Evolutionary conservation across 108 stramenopile species (phyloP).

Genomic region (Cyclostephanos tholiformis): DNA sequence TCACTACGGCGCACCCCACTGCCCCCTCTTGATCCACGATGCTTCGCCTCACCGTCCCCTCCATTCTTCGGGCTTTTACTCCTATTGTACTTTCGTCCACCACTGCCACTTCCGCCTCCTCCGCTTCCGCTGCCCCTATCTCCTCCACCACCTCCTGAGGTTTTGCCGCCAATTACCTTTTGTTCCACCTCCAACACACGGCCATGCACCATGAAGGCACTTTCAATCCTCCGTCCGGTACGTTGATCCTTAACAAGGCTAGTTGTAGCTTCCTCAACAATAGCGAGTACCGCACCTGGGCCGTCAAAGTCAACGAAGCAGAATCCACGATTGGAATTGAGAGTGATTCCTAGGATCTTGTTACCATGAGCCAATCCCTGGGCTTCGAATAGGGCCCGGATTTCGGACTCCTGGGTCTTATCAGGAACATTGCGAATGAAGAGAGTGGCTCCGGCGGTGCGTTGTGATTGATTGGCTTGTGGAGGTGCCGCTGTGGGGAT

Average conservation of each 20-base stretch:
- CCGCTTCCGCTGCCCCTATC: slow-evolving; percentile 5
- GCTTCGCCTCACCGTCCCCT: slow-evolving; percentile 21
- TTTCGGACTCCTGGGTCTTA: slow-evolving; percentile 69
- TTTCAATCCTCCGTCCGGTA: slow-evolving; percentile 42
- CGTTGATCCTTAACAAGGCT: slow-evolving; percentile 42
- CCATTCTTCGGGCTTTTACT: slow-evolving; percentile 35
- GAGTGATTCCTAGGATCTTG: slow-evolving; percentile 74
- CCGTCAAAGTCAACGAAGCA: slow-evolving; percentile 88
- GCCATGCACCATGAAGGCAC: slow-evolving; percentile 48
- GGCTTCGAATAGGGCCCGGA: slow-evolving; percentile 77
- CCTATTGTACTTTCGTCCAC: slow-evolving; percentile 35
- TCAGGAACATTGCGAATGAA: slow-evolving; percentile 84
- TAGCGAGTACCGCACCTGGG: slow-evolving; percentile 66
- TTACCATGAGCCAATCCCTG: slow-evolving; percentile 57
- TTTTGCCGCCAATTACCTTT: slow-evolving; percentile 23
- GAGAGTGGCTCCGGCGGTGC: slow-evolving; percentile 81
- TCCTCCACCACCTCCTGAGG: neutral
- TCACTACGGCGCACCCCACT: slow-evolving; percentile 26
- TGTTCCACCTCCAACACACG: slow-evolving; percentile 49
- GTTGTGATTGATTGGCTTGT: slow-evolving; percentile 19
- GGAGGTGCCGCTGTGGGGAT: slow-evolving; percentile 7
- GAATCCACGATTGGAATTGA: slow-evolving; percentile 66
- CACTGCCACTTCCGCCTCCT: slow-evolving; percentile 17
- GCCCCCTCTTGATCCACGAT: slow-evolving; percentile 25
- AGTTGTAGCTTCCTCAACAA: slow-evolving; percentile 49